These are phyloP conservation scores for Sclerospora graminicola DNA, from an alignment of 352 stramenopile species.

Conservation along the genomic window DNA sequence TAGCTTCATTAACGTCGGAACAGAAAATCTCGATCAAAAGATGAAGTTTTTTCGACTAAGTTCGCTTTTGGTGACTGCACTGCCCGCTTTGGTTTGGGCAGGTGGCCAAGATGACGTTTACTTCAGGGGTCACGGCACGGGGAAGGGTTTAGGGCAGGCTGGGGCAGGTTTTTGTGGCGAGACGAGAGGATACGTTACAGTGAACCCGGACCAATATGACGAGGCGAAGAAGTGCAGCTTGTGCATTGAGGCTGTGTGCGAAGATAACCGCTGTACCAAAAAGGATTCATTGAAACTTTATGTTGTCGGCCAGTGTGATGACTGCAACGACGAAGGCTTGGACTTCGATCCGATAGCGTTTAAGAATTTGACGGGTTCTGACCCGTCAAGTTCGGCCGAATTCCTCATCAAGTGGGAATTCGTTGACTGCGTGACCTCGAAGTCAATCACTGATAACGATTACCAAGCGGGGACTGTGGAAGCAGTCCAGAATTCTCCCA, in stretches of 20 bases:
- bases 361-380: conserved; percentile 32
- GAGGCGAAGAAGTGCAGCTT: conserved; percentile 36
- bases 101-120: conserved; percentile 4
- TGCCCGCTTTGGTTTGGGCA: conserved; percentile 10
- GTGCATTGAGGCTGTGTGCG: conserved; percentile 44
- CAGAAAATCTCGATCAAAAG: too few species aligned
- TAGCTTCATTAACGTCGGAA: too few species aligned
- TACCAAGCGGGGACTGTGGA: conserved; percentile 20
- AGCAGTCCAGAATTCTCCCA: neutral
- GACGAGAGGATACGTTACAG: conserved; percentile 36
- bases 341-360: conserved; percentile 32
- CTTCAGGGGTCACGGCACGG: conserved; percentile 33
- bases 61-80: neutral
- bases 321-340: conserved; percentile 44
- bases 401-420: conserved; percentile 35
- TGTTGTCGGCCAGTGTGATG: conserved; percentile 41
- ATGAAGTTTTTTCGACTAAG: too few species aligned
- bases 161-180: conserved; percentile 32
- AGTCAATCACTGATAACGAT: neutral
- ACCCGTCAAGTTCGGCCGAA: conserved; percentile 6
- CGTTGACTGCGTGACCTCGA: conserved; percentile 19
- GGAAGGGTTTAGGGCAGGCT: conserved; percentile 24
- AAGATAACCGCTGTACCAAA: conserved; percentile 29
- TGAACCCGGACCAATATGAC: conserved; percentile 50
- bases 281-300: conserved; percentile 29